These are phyloP conservation scores for Pyricularia pennisetigena DNA, from an alignment of 2,329 filamentous ascomycete species.

Conservation along the genomic window DNA sequence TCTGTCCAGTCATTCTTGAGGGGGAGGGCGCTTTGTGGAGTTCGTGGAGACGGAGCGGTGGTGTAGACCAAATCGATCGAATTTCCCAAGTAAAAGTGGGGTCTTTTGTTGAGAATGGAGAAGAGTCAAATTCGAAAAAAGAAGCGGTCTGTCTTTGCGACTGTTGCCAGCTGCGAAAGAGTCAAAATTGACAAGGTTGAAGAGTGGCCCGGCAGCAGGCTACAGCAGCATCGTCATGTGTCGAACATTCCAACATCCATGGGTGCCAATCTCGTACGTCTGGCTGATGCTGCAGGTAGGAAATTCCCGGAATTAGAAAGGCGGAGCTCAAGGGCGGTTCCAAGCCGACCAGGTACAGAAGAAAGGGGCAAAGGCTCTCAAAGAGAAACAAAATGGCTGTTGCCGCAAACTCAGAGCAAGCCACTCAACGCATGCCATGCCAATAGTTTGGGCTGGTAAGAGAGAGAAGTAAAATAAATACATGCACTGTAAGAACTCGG, in stretches of 20 bases:
- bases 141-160: not conserved
- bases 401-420: not conserved
- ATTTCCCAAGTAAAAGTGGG: not conserved
- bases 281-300: not conserved
- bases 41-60: not conserved
- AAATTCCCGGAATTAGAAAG: not conserved
- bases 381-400: not conserved
- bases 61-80: constrained; percentile 1
- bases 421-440: not conserved
- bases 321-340: not conserved
- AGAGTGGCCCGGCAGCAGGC: not conserved
- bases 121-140: not conserved
- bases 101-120: not conserved
- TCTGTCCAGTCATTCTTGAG: not conserved
- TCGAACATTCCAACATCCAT: not conserved
- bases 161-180: not conserved
- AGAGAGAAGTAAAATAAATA: not conserved
- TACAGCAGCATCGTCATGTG: not conserved
- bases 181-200: not conserved
- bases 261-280: not conserved
- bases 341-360: not conserved
- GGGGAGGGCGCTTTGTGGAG: not conserved
- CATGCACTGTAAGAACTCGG: not conserved
- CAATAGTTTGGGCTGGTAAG: not conserved
- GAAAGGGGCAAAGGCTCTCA: not conserved